Conservation (phyloP, 2,329 filamentous ascomycete species). For the Aspergillus sojae region DNA sequence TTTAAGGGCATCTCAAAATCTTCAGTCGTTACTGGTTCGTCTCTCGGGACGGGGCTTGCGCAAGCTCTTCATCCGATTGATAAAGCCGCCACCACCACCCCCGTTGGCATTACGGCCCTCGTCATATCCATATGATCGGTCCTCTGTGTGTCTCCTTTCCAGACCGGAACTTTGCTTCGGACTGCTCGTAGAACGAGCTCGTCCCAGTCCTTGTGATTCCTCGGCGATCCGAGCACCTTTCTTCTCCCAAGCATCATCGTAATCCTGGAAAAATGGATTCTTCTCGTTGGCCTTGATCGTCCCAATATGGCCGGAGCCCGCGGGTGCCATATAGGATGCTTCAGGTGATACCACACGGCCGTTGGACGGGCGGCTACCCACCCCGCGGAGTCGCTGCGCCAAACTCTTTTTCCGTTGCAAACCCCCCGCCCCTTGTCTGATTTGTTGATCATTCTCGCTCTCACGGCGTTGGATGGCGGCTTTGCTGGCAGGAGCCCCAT, state of each 20-base stretch:
- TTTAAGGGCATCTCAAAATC: not conserved
- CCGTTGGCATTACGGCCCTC: slow-evolving; percentile 48
- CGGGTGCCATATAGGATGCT: slow-evolving; percentile 34
- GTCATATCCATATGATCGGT: slow-evolving; percentile 42
- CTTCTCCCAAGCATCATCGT: slow-evolving; percentile 66
- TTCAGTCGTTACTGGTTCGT: slow-evolving; percentile 36
- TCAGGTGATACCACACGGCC: slow-evolving; percentile 64
- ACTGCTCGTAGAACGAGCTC: slow-evolving; percentile 58
- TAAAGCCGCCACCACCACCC: slow-evolving; percentile 61
- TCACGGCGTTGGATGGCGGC: slow-evolving; percentile 76
- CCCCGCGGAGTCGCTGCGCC: slow-evolving; percentile 85
- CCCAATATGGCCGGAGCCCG: slow-evolving; percentile 36
- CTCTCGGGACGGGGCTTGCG: slow-evolving; percentile 56
- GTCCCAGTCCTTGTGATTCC: slow-evolving; percentile 41
- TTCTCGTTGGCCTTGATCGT: slow-evolving; percentile 49
- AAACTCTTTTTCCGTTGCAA: slow-evolving; percentile 91
- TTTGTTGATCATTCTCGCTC: slow-evolving; percentile 62
- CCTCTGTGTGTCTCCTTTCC: slow-evolving; percentile 67
- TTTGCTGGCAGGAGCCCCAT: slow-evolving; percentile 85
- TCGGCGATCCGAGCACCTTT: slow-evolving; percentile 64
- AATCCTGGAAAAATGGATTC: slow-evolving; percentile 86
- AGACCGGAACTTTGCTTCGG: slow-evolving; percentile 57
- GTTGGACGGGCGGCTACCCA: slow-evolving; percentile 64
- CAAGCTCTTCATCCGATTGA: slow-evolving; percentile 80
- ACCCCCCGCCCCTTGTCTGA: slow-evolving; percentile 52